A percentile compares a stretch with the other conserved stretches of the same genome.
These are phyloP conservation scores for Gautieria morchelliformis DNA, from an alignment of 768 basidiomycete genomes.

Conservation along the genomic window DNA sequence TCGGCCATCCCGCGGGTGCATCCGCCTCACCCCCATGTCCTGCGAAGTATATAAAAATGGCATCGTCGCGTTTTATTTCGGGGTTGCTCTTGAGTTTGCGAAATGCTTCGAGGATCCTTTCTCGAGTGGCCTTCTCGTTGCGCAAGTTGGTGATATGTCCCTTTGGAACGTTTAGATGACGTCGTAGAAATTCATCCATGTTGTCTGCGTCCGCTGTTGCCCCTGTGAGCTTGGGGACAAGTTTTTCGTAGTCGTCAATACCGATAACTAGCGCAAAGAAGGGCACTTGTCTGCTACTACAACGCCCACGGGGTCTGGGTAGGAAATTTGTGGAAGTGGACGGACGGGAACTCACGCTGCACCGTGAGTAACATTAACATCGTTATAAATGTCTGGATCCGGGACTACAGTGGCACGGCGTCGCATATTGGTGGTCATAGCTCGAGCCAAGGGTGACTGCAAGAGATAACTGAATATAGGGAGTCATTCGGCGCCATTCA, in stretches of 20 bases:
- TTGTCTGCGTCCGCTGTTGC: conserved; percentile 33
- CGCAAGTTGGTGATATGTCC: conserved; percentile 29
- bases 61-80: conserved; percentile 12
- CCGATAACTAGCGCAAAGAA: conserved; percentile 36
- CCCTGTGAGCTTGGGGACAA: conserved; percentile 22
- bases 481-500: too few species aligned
- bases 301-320: too few species aligned
- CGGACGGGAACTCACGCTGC: too few species aligned
- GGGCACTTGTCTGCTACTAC: not conserved
- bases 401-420: too few species aligned
- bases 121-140: conserved; percentile 27
- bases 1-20: conserved; percentile 22
- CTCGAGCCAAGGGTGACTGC: too few species aligned
- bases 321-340: too few species aligned
- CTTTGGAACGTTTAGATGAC: conserved; percentile 22
- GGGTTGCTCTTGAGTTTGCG: conserved; percentile 11
- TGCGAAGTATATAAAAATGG: conserved; percentile 35
- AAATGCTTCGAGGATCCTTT: conserved; percentile 25
- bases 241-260: conserved; percentile 28
- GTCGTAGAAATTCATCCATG: conserved; percentile 25
- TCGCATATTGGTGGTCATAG: too few species aligned
- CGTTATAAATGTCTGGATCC: too few species aligned
- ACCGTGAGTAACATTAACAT: too few species aligned
- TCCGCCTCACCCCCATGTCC: conserved; percentile 33
- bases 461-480: too few species aligned